phyloP scores from a whole-genome alignment of 306 rosid genomes.

The Rosa multiflora region DNA sequence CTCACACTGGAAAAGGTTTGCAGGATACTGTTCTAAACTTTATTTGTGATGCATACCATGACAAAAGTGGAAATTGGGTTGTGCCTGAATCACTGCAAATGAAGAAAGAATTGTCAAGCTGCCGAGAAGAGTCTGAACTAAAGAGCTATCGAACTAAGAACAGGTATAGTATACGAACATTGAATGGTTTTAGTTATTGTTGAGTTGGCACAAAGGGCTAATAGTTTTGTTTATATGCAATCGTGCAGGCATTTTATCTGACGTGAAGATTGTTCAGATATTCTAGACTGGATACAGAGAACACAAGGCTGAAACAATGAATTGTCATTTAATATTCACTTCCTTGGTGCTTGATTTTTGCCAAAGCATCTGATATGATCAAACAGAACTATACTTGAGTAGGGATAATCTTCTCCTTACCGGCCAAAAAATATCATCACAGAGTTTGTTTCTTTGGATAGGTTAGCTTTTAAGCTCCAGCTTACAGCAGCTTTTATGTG shows the following conservation, averaged over 20 bases:
- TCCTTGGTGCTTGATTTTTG: background rate
- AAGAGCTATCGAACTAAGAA: constrained; percentile 66
- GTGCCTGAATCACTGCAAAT: constrained; percentile 66
- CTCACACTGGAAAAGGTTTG: constrained; percentile 24
- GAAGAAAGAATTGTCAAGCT: constrained; percentile 49
- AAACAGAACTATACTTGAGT: background rate
- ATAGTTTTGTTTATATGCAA: constrained; percentile 15
- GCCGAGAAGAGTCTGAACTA: constrained; percentile 49
- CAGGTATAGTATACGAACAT: constrained; percentile 40
- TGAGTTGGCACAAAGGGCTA: constrained; percentile 11
- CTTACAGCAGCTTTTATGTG: background rate
- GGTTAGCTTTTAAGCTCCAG: background rate
- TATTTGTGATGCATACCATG: constrained; percentile 53
- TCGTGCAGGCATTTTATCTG: constrained; percentile 61
- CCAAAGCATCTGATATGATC: background rate
- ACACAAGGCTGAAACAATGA: constrained; percentile 39
- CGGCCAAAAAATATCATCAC: background rate
- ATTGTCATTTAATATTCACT: constrained; percentile 19
- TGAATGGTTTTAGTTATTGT: background rate
- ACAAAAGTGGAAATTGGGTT: constrained; percentile 42
- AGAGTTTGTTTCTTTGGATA: background rate
- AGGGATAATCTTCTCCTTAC: background rate
- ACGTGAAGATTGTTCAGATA: constrained; percentile 64
- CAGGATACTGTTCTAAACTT: constrained; percentile 76
- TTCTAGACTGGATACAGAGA: constrained; percentile 73